Conservation (phyloP, 2,329 filamentous ascomycete species). For the Aspergillus sp. region DNA sequence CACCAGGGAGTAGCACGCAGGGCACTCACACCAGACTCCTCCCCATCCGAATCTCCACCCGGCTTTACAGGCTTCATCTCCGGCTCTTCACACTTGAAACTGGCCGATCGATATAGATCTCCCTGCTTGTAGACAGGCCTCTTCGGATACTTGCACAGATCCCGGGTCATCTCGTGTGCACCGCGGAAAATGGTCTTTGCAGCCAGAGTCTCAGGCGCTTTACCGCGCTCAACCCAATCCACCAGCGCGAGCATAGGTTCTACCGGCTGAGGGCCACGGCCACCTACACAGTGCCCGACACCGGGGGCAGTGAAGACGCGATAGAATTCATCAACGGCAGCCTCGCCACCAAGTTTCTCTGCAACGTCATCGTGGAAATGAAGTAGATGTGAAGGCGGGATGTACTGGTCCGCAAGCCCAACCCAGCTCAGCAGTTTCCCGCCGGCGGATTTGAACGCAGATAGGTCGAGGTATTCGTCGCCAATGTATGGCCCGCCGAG, state of each 20-base stretch:
- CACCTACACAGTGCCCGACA: conserved; percentile 46
- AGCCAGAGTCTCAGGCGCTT: conserved; percentile 1
- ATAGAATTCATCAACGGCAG: conserved; percentile 41
- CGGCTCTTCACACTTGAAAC: neutral
- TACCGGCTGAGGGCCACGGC: neutral
- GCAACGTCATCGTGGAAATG: neutral
- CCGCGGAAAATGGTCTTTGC: neutral
- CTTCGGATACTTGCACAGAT: neutral
- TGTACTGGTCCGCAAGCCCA: conserved; percentile 7
- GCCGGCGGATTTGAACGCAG: neutral
- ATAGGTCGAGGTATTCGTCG: neutral
- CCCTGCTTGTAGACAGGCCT: neutral
- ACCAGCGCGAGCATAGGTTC: neutral
- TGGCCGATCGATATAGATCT: neutral
- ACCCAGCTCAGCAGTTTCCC: conserved; percentile 12
- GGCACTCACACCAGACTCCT: neutral
- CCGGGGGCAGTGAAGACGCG: conserved; percentile 53
- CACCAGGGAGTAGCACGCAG: neutral
- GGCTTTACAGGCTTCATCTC: neutral
- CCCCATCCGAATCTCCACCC: neutral
- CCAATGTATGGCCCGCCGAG: neutral
- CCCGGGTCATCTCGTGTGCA: neutral
- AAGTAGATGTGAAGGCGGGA: neutral
- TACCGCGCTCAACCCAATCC: conserved; percentile 6
- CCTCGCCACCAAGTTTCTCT: neutral